phyloP scores from a whole-genome alignment of 2,329 filamentous ascomycete genomes.

The Arthrobotrys iridis region DNA sequence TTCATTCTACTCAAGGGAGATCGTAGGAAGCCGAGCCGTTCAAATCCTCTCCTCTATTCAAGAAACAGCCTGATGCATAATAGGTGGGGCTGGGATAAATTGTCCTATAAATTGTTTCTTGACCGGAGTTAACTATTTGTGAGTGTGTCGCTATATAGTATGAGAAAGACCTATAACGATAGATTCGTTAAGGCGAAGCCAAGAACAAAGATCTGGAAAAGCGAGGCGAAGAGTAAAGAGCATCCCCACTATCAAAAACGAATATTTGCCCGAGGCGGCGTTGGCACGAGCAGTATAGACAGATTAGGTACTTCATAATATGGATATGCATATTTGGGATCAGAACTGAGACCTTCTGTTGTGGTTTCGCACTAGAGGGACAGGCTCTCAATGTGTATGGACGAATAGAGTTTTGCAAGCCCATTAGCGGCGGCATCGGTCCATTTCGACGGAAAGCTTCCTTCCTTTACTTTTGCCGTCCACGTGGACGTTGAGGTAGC shows the following conservation, averaged over 20 bases:
- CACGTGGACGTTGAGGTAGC: slow-evolving; percentile 29
- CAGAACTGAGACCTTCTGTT: slow-evolving; percentile 37
- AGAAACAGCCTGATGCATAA: not conserved
- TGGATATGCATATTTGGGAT: not conserved
- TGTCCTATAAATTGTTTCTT: slow-evolving; percentile 4
- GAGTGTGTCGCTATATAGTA: not conserved
- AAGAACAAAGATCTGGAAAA: slow-evolving; percentile 30
- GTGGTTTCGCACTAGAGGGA: slow-evolving; percentile 28
- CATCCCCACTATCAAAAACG: slow-evolving; percentile 29
- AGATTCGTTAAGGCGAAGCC: slow-evolving; percentile 24
- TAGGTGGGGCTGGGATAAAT: slow-evolving; percentile 3
- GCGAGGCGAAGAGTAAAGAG: slow-evolving; percentile 21
- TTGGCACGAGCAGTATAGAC: not conserved
- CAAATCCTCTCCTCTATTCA: slow-evolving; percentile 13
- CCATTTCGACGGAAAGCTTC: slow-evolving; percentile 46
- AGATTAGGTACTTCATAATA: not conserved
- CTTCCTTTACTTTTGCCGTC: slow-evolving; percentile 25
- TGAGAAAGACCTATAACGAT: not conserved
- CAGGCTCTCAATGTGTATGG: not conserved
- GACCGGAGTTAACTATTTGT: too few relatives aligned
- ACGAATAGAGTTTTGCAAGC: slow-evolving; percentile 22
- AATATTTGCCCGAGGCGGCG: slow-evolving; percentile 5
- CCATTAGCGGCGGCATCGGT: slow-evolving; percentile 49
- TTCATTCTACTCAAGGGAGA: slow-evolving; percentile 26
- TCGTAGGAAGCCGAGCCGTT: slow-evolving; percentile 2